Base-by-base conservation (phyloP, 305 asterid species). In the Solanum hybrid region DNA sequence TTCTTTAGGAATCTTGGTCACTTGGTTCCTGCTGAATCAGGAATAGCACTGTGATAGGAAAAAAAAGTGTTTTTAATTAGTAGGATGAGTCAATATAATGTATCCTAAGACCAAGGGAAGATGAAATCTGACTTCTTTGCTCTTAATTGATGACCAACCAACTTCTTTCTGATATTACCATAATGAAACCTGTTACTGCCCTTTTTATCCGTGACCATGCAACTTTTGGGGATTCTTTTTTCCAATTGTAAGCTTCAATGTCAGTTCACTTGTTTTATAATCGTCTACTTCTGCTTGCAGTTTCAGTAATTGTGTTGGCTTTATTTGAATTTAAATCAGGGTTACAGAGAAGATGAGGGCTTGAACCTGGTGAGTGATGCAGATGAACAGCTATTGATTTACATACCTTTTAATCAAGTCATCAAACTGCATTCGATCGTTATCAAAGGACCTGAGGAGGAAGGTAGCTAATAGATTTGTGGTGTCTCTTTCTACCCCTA, bases 291-390 rank as follows among this genome's bases (percentile, higher is more conserved):
- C 33, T 84, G 76, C 42, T 84, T 81, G 34, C 67, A 81, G 67
- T 81, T 46, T 85, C 42, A 33, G 20, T 83, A 57, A 85, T 20
- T n/a, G 35, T 78, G 20, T 13, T 16, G 36, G 29, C 35, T 90
- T 84, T 34, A 5, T 37, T 90, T 86, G 20, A 29, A 24, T 84
- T 24, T 81, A 24, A 82, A 88, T 87, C 94, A 96, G 99, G 99
- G 96, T 36, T 97, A 96, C 92, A 94, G 99, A 94, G 99, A 96
- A 88, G 99, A 96, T 16, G 98, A 96, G 74, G 96, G 96, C 87
- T 91, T 97, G 95, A 90, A 93, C 91, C 93, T 97, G 92, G 98
- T 94, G 92, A 97, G 99, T 88, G 99, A 97, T 89, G 99, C 99
- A 11, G 99, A 97, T 74, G 99, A 96, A 92, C 99, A 97, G 89